Evolutionary conservation across 768 basidiomycete genomes (phyloP), one percentile per base, ranked within the genome.

Genomic region (Boletus rex-veris): DNA sequence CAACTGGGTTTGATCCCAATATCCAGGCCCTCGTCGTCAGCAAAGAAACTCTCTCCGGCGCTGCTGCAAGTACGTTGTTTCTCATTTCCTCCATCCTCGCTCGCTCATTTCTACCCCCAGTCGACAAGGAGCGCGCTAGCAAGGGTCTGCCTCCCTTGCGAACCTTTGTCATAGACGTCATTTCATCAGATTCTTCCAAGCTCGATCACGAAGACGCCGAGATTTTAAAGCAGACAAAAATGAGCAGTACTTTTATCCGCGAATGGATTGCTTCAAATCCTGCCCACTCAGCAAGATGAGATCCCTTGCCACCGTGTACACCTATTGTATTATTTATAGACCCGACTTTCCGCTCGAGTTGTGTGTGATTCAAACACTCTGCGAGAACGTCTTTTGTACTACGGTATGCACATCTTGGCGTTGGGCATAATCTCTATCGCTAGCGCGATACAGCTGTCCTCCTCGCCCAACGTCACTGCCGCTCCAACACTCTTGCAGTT

Each of bases 1-100:
- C 97, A 12, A 97, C 97, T 0, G 89, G 80, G 5, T 83, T 79
- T 75, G 94, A 98, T 62, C 79, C 86, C 3, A 79, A 95, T 64
- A 82, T 98, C n/a, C 92, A 97, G 60, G 94, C 85, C 9, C 73
- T 99, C 14, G 90, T 99, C 5, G 90, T 98, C 41, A 94, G 91
- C 72, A 82, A 81, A 63, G 97, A 99, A 72, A 98, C 95, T 0
- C 62, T 87, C 0, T 70, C 76, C 11, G 96, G 97, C 0, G 92
- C 86, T 0, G 73, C 75, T 21, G 75, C 86, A 19, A 84, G 93
- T 92, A 45, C n/a, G 52, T 49, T 53, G 16, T 4, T 43, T 31
- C 42, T 77, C n/a, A 3, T 9, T 31, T 19, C 36, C 7, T 7
- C 36, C 26, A 1, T 18, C 42, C 45, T 31, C 21, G 33, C 41